Evolutionary conservation across 1,284 basidiomycete species (phyloP).

Genomic region (Mycena citricolor): DNA sequence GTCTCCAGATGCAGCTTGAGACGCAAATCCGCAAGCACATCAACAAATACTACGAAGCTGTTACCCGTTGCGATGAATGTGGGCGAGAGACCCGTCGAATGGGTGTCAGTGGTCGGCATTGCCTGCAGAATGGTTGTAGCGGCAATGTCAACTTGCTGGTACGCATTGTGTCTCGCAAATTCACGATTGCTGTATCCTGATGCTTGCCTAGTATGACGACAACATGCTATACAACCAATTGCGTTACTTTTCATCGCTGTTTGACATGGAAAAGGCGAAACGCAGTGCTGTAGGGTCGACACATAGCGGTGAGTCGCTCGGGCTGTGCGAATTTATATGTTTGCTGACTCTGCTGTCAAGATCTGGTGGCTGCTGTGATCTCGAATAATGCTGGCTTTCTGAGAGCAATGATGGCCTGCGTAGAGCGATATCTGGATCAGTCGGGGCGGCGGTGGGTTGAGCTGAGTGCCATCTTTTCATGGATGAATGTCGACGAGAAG

Average conservation of each 20-base stretch:
- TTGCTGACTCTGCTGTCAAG: slow-evolving; percentile 35
- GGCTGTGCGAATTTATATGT: neutral
- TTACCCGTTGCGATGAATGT: slow-evolving; percentile 91
- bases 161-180: slow-evolving; percentile 26
- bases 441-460: slow-evolving; percentile 89
- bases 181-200: neutral
- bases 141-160: slow-evolving; percentile 79
- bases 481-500: slow-evolving; percentile 69
- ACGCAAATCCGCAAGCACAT: slow-evolving; percentile 80
- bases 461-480: slow-evolving; percentile 73
- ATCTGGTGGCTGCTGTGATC: slow-evolving; percentile 53
- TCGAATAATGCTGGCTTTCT: slow-evolving; percentile 53
- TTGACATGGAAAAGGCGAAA: slow-evolving; percentile 69
- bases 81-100: slow-evolving; percentile 85
- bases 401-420: slow-evolving; percentile 50
- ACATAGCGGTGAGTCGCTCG: slow-evolving; percentile 48
- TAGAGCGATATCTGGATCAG: slow-evolving; percentile 77
- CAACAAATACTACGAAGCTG: slow-evolving; percentile 84
- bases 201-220: slow-evolving; percentile 71
- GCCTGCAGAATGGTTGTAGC: slow-evolving; percentile 67
- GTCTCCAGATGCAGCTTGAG: slow-evolving; percentile 85
- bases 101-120: slow-evolving; percentile 86
- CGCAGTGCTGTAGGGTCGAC: slow-evolving; percentile 49
- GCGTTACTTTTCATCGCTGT: slow-evolving; percentile 76
- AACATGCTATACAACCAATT: slow-evolving; percentile 84